Evolutionary conservation across 768 basidiomycete genomes (phyloP).

Genomic region (Mycena galericulata): DNA sequence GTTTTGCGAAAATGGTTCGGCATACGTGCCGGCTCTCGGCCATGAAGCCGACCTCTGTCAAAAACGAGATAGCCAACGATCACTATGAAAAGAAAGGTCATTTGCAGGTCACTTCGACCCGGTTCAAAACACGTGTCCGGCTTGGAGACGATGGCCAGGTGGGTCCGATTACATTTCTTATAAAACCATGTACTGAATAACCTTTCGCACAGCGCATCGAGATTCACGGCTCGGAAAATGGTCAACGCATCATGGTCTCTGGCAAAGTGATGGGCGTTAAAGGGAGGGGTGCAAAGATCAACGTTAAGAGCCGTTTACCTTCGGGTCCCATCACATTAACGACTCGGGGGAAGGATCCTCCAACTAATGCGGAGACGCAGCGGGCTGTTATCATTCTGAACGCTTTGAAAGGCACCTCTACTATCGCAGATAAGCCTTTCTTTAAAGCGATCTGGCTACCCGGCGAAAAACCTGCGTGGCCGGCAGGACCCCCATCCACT

Average conservation of each 20-base stretch:
- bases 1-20: constrained; percentile 53
- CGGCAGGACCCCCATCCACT: constrained; percentile 29
- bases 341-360: constrained; percentile 60
- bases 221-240: neutral
- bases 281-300: neutral
- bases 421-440: constrained; percentile 49
- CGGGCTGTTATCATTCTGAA: constrained; percentile 42
- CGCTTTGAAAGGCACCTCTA: constrained; percentile 41
- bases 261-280: neutral
- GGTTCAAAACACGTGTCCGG: constrained; percentile 58
- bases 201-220: neutral
- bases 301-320: constrained; percentile 34
- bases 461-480: constrained; percentile 31
- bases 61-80: constrained; percentile 57
- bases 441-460: constrained; percentile 51
- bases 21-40: constrained; percentile 50
- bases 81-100: constrained; percentile 43
- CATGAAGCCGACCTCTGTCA: constrained; percentile 57
- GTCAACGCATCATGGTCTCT: neutral
- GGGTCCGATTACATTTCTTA: neutral
- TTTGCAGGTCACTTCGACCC: constrained; percentile 50
- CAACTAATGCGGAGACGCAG: constrained; percentile 59
- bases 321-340: constrained; percentile 49
- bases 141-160: neutral
- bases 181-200: neutral